Conservation (phyloP, 2,329 filamentous ascomycete genomes). For the Scedosporium apiospermum region DNA sequence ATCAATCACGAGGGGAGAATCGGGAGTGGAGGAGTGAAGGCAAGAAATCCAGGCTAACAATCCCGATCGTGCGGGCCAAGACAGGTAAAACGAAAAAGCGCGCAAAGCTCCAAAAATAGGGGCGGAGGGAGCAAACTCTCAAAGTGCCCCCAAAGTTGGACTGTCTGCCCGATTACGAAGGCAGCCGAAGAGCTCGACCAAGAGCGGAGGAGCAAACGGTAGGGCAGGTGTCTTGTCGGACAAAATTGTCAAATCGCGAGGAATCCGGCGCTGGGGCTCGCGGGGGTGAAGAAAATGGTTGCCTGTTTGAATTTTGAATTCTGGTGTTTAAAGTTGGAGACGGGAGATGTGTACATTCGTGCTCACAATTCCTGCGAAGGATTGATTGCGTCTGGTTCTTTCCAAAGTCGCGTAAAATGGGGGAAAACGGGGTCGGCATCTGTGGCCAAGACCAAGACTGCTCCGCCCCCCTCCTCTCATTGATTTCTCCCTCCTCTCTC, state of each 20-base stretch:
- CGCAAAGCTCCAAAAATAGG: conserved; percentile 4
- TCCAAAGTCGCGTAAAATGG: too few species aligned
- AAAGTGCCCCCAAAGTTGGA: neutral
- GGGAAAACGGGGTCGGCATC: too few species aligned
- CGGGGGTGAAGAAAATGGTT: neutral
- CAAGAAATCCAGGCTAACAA: neutral
- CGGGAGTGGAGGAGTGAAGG: neutral
- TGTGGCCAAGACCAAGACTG: neutral
- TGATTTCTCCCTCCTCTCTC: neutral
- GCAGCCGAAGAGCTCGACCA: neutral
- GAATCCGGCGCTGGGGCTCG: neutral
- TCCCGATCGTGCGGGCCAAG: neutral
- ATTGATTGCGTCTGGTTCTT: too few species aligned
- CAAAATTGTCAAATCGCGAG: neutral
- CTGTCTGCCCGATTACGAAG: neutral
- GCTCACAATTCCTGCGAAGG: too few species aligned
- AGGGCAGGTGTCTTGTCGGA: neutral
- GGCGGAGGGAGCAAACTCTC: neutral
- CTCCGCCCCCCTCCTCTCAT: neutral
- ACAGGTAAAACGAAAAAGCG: conserved; percentile 1
- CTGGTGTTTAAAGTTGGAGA: neutral
- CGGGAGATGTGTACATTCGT: neutral
- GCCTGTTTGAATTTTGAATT: neutral
- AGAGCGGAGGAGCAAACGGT: neutral
- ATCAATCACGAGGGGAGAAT: neutral